Conservation (phyloP, 768 basidiomycete genomes). For the Dendrothele bispora region DNA sequence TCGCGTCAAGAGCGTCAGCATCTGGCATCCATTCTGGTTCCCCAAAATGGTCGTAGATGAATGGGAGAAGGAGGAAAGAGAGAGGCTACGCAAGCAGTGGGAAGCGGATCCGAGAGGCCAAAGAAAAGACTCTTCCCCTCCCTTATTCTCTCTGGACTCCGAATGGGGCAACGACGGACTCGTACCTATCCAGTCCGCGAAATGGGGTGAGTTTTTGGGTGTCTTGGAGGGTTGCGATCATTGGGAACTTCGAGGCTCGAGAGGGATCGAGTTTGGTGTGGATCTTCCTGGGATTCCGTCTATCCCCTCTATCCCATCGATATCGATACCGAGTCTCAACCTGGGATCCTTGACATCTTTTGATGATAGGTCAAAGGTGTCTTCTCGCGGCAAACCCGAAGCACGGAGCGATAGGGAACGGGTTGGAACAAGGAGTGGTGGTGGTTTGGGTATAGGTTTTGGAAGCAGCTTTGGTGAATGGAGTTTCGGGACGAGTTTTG, state of each 20-base stretch:
- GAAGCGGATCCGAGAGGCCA: conserved; percentile 19
- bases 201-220: conserved; percentile 96
- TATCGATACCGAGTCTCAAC: too few species aligned
- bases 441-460: too few species aligned
- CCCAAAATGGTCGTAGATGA: conserved; percentile 94
- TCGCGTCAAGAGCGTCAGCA: conserved; percentile 58
- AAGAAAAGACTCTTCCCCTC: too few species aligned
- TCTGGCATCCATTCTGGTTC: conserved; percentile 97
- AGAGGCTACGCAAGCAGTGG: conserved; percentile 38
- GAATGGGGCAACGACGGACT: conserved; percentile 90
- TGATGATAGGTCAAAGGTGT: too few species aligned
- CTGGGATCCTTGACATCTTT: too few species aligned
- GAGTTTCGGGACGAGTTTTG: too few species aligned
- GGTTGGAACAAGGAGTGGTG: conserved; percentile 30
- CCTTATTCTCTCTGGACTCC: conserved; percentile 49
- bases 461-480: too few species aligned
- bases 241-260: conserved; percentile 92
- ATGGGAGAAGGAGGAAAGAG: conserved; percentile 62
- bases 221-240: conserved; percentile 86
- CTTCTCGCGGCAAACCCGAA: too few species aligned
- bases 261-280: conserved; percentile 70
- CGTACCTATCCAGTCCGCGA: conserved; percentile 88
- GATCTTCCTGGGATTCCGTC: conserved; percentile 54
- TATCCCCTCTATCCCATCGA: too few species aligned
- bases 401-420: conserved; percentile 13